Evolutionary conservation across 2,329 filamentous ascomycete species (phyloP).

Genomic region (Cercospora beticola): DNA sequence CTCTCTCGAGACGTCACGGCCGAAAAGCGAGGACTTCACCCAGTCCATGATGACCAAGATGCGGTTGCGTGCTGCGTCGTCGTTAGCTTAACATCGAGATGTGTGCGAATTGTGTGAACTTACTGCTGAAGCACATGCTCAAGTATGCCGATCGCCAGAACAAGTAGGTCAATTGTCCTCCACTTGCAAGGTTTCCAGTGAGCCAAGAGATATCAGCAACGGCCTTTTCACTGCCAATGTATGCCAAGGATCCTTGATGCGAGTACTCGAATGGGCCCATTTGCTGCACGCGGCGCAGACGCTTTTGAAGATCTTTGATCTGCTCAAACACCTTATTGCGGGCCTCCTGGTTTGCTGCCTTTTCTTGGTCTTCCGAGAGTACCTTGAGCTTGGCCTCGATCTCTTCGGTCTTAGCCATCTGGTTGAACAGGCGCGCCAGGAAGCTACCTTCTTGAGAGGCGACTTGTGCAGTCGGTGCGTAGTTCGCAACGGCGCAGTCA

Average conservation of each 20-base stretch:
- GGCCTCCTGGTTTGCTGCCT: constrained; percentile 63
- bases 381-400: constrained; percentile 74
- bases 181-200: constrained; percentile 92
- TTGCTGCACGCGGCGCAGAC: constrained; percentile 85
- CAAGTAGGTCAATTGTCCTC: constrained; percentile 85
- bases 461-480: constrained; percentile 95
- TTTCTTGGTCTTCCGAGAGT: constrained; percentile 61
- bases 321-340: constrained; percentile 63
- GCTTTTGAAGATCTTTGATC: constrained; percentile 83
- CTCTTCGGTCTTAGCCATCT: constrained; percentile 90
- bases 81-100: constrained; percentile 20
- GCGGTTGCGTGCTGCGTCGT: constrained; percentile 75
- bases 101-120: constrained; percentile 42
- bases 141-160: constrained; percentile 98
- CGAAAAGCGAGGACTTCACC: constrained; percentile 95
- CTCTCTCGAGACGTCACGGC: constrained; percentile 87
- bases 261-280: constrained; percentile 98
- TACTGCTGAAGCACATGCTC: constrained; percentile 99
- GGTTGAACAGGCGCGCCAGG: constrained; percentile 94
- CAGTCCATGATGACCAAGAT: constrained; percentile 91
- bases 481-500: constrained; percentile 95
- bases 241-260: constrained; percentile 93
- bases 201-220: constrained; percentile 97
- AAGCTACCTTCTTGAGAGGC: constrained; percentile 94
- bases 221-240: constrained; percentile 97